Conservation (phyloP, 257 asterid genomes). For the Anisodus acutangulus region DNA sequence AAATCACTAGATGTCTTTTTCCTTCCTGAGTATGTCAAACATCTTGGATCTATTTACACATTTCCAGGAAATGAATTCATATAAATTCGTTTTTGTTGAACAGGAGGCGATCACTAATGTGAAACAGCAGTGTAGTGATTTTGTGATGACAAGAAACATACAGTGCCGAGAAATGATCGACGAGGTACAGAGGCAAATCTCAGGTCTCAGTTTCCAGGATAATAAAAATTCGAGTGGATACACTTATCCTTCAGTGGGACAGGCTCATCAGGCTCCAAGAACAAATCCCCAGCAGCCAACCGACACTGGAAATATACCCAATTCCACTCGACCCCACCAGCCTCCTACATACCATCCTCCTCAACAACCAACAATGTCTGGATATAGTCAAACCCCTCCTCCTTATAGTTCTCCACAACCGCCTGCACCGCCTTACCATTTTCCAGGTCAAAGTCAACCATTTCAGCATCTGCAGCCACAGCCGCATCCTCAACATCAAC, state of each 20-base stretch:
- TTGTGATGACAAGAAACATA: constrained; percentile 87
- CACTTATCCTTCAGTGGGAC: constrained; percentile 60
- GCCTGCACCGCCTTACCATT: constrained; percentile 66
- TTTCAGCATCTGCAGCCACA: constrained; percentile 53
- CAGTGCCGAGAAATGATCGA: constrained; percentile 98
- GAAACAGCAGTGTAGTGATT: constrained; percentile 97
- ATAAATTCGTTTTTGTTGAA: constrained; percentile 28
- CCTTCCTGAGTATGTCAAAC: constrained; percentile 1
- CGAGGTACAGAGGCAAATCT: constrained; percentile 80
- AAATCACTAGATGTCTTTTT: neutral
- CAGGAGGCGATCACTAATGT: constrained; percentile 90
- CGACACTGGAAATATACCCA: constrained; percentile 21
- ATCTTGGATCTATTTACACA: neutral
- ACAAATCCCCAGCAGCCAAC: constrained; percentile 50
- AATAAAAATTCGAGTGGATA: constrained; percentile 52
- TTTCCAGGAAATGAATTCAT: neutral
- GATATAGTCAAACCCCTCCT: constrained; percentile 59
- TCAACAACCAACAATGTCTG: constrained; percentile 55
- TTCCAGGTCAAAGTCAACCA: constrained; percentile 55
- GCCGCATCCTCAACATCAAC: constrained; percentile 62
- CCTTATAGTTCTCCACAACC: constrained; percentile 66
- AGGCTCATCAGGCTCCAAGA: constrained; percentile 59
- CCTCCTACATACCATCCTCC: constrained; percentile 68
- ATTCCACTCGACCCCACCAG: constrained; percentile 50
- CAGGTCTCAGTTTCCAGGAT: constrained; percentile 92